Evolutionary conservation across 768 basidiomycete genomes (phyloP).

Genomic region (Hypholoma sublateritium): DNA sequence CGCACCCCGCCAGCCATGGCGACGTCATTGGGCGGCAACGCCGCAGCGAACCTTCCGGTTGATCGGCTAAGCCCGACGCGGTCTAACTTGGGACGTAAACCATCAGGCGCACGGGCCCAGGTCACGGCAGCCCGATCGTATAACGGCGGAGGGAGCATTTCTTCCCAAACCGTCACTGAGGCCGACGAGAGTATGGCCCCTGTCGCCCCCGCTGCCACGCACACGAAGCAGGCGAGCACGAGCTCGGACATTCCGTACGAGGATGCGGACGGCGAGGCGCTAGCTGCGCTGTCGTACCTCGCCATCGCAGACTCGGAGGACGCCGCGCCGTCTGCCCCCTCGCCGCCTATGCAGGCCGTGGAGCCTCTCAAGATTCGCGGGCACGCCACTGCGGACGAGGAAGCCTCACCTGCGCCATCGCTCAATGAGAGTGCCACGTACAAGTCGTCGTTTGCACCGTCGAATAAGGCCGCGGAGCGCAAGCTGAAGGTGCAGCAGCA

Average conservation of each 20-base stretch:
- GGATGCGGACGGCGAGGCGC: constrained; percentile 58
- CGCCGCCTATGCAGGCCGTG: constrained; percentile 18
- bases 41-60: constrained; percentile 17
- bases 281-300: constrained; percentile 79
- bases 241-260: constrained; percentile 17
- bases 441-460: constrained; percentile 88
- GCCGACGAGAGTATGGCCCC: constrained; percentile 17
- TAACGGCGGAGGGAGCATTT: constrained; percentile 41
- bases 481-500: constrained; percentile 83
- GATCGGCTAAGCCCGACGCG: constrained; percentile 37
- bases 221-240: constrained; percentile 13
- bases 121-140: constrained; percentile 39
- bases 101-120: constrained; percentile 81
- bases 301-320: constrained; percentile 48
- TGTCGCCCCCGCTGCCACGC: neutral
- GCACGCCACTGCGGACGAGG: constrained; percentile 21
- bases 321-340: constrained; percentile 24
- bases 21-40: constrained; percentile 6
- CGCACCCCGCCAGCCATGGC: neutral
- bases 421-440: constrained; percentile 37
- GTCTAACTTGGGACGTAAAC: constrained; percentile 62
- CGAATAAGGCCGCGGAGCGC: constrained; percentile 80
- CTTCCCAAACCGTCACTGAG: constrained; percentile 28
- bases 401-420: constrained; percentile 13
- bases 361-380: constrained; percentile 36